phyloP scores from a whole-genome alignment of 2,329 filamentous ascomycete species.

The Diaporthe ampelina region DNA sequence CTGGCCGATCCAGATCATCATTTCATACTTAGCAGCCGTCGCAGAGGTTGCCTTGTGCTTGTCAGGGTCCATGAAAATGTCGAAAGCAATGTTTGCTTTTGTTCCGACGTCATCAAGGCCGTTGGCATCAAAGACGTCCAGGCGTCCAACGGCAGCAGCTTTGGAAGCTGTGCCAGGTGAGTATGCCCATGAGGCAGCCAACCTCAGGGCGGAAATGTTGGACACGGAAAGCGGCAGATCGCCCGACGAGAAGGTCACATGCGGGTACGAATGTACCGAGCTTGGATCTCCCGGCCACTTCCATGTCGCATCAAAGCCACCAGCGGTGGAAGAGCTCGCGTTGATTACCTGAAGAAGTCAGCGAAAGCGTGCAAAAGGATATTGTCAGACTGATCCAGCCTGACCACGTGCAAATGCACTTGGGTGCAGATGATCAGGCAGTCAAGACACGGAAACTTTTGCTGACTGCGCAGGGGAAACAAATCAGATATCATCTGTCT shows the following conservation, averaged over 20 bases:
- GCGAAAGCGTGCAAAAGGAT: not conserved
- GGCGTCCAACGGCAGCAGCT: conserved; percentile 41
- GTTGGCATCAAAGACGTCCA: conserved; percentile 44
- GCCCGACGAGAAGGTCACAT: conserved; percentile 49
- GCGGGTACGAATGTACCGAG: conserved; percentile 51
- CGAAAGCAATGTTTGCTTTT: conserved; percentile 51
- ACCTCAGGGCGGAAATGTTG: conserved; percentile 48
- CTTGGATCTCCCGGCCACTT: conserved; percentile 47
- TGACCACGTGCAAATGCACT: conserved; percentile 3
- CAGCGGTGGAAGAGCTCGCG: conserved; percentile 29
- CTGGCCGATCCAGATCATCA: conserved; percentile 52
- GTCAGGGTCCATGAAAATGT: conserved; percentile 51
- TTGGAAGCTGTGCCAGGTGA: conserved; percentile 44
- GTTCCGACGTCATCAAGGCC: conserved; percentile 45
- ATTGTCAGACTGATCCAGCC: not conserved
- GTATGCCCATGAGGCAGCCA: conserved; percentile 50
- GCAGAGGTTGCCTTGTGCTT: conserved; percentile 45
- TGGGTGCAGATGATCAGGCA: not conserved
- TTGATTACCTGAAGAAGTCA: conserved; percentile 35
- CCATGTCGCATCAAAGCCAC: conserved; percentile 51
- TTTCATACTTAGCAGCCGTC: conserved; percentile 49
- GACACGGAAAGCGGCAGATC: conserved; percentile 47
- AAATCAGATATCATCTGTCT: not conserved
- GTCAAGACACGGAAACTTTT: conserved; percentile 12
- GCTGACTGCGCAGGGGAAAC: not conserved